Conservation (phyloP, 305 asterid genomes). For the Solanum hybrid region DNA sequence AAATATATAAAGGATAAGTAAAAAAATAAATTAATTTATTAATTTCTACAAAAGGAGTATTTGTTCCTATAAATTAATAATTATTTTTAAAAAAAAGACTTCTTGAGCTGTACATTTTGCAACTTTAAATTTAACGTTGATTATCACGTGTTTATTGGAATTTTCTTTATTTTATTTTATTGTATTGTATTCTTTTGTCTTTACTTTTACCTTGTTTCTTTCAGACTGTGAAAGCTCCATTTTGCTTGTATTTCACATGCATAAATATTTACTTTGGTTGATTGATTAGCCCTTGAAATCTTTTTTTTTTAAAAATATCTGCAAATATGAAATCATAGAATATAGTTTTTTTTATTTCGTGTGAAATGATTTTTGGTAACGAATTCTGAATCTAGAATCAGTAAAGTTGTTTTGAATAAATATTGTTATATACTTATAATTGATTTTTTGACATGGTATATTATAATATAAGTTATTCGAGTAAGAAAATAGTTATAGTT, state of each 20-base stretch:
- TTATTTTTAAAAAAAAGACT: background rate
- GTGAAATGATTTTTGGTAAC: background rate
- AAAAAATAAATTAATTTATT: background rate
- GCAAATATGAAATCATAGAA: background rate
- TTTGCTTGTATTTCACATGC: conserved; percentile 1
- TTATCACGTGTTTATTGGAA: background rate
- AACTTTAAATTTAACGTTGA: background rate
- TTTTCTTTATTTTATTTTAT: background rate
- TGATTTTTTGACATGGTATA: background rate
- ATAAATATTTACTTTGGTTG: background rate
- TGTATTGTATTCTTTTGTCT: background rate
- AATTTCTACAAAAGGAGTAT: background rate
- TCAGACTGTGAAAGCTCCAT: background rate
- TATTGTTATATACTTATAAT: background rate
- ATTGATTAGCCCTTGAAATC: background rate
- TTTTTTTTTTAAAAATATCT: background rate
- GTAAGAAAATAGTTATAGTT: background rate
- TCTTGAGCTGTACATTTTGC: background rate
- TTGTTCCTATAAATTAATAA: background rate
- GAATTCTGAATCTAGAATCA: background rate
- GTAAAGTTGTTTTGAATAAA: background rate
- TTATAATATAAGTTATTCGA: background rate
- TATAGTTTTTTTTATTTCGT: background rate
- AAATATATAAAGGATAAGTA: background rate
- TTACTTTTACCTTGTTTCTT: background rate